These are phyloP conservation scores for Melampsora larici-populina DNA, from an alignment of 1,284 basidiomycete genomes.

Conservation along the genomic window DNA sequence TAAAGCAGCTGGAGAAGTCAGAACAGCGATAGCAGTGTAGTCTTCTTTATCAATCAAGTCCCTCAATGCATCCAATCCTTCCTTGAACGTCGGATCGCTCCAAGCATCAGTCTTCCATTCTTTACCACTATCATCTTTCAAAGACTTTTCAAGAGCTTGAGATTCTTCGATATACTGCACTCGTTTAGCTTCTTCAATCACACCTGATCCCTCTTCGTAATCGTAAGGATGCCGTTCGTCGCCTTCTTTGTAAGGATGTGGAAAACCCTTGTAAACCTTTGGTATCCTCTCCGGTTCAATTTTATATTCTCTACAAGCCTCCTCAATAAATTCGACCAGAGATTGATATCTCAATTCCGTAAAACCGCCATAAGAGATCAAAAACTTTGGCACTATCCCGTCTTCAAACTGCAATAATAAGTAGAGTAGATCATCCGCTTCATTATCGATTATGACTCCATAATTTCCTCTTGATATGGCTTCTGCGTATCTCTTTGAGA, in stretches of 20 bases:
- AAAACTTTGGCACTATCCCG: background rate
- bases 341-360: background rate
- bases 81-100: background rate
- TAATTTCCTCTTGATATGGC: background rate
- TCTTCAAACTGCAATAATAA: background rate
- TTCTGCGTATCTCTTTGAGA: background rate
- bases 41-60: background rate
- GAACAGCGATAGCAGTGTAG: constrained; percentile 3
- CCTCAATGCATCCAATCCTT: background rate
- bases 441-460: background rate
- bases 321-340: background rate
- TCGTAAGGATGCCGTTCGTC: background rate
- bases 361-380: background rate
- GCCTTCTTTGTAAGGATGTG: background rate
- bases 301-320: background rate
- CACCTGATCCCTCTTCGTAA: background rate
- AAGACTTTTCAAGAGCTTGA: background rate
- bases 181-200: background rate
- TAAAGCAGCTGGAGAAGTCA: background rate
- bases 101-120: background rate
- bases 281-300: background rate
- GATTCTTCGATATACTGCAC: background rate
- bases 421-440: constrained; percentile 3
- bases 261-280: background rate
- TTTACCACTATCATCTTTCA: background rate